phyloP scores from a whole-genome alignment of 257 asterid species.

The Solanum bulbocastanum region DNA sequence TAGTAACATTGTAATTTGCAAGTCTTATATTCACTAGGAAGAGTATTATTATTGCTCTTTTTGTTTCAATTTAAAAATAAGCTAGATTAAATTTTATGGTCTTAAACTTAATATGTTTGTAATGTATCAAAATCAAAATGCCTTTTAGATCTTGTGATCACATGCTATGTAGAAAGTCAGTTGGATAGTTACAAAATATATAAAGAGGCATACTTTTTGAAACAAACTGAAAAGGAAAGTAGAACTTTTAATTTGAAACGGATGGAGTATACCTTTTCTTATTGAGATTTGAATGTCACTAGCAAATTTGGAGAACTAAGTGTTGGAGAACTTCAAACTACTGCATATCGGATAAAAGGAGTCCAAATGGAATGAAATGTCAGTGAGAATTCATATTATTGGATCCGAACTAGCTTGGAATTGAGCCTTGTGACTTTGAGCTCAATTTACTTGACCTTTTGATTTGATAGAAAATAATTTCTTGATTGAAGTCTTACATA shows the following conservation, averaged over 20 bases:
- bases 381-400: neutral
- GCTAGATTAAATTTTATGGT: neutral
- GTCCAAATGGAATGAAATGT: neutral
- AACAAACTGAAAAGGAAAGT: neutral
- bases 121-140: neutral
- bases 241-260: neutral
- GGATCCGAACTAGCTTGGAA: neutral
- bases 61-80: neutral
- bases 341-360: neutral
- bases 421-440: neutral
- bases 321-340: neutral
- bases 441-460: neutral
- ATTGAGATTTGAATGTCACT: neutral
- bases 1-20: neutral
- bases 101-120: neutral
- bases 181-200: neutral
- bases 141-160: neutral
- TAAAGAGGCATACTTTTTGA: neutral
- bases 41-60: neutral
- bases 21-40: neutral
- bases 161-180: neutral
- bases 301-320: neutral
- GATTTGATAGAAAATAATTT: neutral
- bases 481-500: neutral
- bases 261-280: neutral